Evolutionary conservation across 2,329 filamentous ascomycete species (phyloP).

Genomic region (Neospermospora avenae): DNA sequence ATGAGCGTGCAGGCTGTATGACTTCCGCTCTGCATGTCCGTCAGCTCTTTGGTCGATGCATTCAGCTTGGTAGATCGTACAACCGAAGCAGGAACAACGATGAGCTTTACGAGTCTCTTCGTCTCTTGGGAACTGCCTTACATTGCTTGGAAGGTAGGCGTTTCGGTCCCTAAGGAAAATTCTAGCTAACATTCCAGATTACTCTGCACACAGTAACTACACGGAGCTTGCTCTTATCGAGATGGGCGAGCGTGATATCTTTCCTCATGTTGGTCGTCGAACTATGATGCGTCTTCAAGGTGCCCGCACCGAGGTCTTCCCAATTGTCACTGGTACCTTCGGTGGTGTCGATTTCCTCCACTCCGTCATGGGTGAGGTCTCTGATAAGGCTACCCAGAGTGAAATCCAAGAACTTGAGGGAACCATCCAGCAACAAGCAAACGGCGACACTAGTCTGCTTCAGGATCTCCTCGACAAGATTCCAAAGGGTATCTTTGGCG

Average conservation of each 20-base stretch:
- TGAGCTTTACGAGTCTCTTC: conserved; percentile 85
- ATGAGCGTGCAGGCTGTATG: conserved; percentile 73
- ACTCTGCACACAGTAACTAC: conserved; percentile 92
- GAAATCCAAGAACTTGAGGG: conserved; percentile 86
- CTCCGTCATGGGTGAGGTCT: conserved; percentile 75
- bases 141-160: conserved; percentile 70
- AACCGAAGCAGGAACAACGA: conserved; percentile 60
- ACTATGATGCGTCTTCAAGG: conserved; percentile 70
- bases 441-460: conserved; percentile 68
- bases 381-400: conserved; percentile 86
- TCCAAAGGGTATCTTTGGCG: conserved; percentile 75
- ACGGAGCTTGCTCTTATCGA: conserved; percentile 84
- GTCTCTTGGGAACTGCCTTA: conserved; percentile 80
- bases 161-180: neutral
- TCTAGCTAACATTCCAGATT: conserved; percentile 54
- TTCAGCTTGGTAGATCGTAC: conserved; percentile 78
- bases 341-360: conserved; percentile 93
- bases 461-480: conserved; percentile 79
- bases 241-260: conserved; percentile 74
- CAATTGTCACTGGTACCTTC: conserved; percentile 86
- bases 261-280: conserved; percentile 79
- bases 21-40: conserved; percentile 78
- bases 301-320: conserved; percentile 65
- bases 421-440: conserved; percentile 64
- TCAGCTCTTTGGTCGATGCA: conserved; percentile 67